Conservation (phyloP, 1,284 basidiomycete species). For the Ceratobasidium theobromae region DNA sequence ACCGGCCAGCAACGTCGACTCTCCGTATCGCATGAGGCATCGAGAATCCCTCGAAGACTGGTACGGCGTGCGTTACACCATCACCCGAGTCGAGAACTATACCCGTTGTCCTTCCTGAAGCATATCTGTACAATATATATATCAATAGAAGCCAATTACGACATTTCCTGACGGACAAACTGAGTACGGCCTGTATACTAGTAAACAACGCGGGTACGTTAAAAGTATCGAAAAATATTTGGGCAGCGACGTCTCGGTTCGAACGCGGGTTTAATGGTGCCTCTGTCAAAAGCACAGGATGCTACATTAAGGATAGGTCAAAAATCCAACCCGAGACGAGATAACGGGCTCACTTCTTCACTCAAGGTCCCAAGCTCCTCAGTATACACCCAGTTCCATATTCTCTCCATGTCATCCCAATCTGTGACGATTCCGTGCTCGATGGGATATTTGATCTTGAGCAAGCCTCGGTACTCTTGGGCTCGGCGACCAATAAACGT, state of each 20-base stretch:
- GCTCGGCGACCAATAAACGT: conserved; percentile 91
- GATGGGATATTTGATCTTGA: conserved; percentile 99
- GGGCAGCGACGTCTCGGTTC: conserved; percentile 92
- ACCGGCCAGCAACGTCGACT: conserved; percentile 95
- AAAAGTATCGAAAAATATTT: conserved; percentile 99
- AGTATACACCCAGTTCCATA: conserved; percentile 95
- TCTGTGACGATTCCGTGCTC: conserved; percentile 92
- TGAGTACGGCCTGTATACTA: conserved; percentile 95
- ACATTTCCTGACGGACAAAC: conserved; percentile 66
- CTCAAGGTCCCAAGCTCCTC: conserved; percentile 92
- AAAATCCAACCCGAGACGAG: background rate
- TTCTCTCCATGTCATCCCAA: conserved; percentile 97
- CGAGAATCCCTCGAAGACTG: conserved; percentile 98
- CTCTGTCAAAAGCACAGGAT: conserved; percentile 90
- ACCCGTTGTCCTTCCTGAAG: conserved; percentile 97
- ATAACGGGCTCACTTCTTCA: conserved; percentile 73
- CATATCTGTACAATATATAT: conserved; percentile 65
- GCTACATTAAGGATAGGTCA: conserved; percentile 53
- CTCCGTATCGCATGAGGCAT: conserved; percentile 98
- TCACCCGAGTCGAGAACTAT: conserved; percentile 99
- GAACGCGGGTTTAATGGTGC: conserved; percentile 94
- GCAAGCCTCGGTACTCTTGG: conserved; percentile 88
- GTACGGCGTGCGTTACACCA: conserved; percentile 98
- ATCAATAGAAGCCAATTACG: background rate
- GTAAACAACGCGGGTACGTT: conserved; percentile 98